Evolutionary conservation across 495 filamentous ascomycete genomes (phyloP).

Genomic region (Talaromyces adpressus): DNA sequence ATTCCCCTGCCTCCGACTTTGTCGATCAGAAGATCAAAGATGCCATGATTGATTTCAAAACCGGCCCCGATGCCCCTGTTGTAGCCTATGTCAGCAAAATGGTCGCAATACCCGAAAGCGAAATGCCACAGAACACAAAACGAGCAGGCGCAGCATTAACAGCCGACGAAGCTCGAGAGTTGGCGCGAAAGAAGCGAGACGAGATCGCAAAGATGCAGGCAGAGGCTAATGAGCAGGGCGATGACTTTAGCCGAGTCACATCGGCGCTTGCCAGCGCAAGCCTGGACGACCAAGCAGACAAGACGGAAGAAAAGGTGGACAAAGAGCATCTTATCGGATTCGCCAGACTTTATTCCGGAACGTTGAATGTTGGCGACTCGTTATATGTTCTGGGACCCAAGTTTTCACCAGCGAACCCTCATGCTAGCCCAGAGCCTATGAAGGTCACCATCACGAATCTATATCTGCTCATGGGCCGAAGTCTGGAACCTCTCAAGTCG

Average conservation of each 20-base stretch:
- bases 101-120: slow-evolving; percentile 88
- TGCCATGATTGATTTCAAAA: slow-evolving; percentile 77
- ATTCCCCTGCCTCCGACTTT: slow-evolving; percentile 69
- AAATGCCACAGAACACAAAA: slow-evolving; percentile 73
- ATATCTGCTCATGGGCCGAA: slow-evolving; percentile 93
- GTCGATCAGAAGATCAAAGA: slow-evolving; percentile 61
- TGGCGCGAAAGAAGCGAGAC: slow-evolving; percentile 80
- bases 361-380: slow-evolving; percentile 78
- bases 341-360: slow-evolving; percentile 87
- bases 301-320: slow-evolving; percentile 49
- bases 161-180: slow-evolving; percentile 81
- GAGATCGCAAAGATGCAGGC: slow-evolving; percentile 73
- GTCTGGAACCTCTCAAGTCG: slow-evolving; percentile 72
- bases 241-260: slow-evolving; percentile 39
- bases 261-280: slow-evolving; percentile 45
- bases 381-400: slow-evolving; percentile 90
- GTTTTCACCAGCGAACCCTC: slow-evolving; percentile 74
- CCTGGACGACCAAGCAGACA: slow-evolving; percentile 40
- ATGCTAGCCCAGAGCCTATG: slow-evolving; percentile 66
- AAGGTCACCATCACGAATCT: slow-evolving; percentile 81
- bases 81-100: slow-evolving; percentile 98
- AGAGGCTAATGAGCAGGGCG: slow-evolving; percentile 35
- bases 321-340: slow-evolving; percentile 91
- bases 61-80: slow-evolving; percentile 60
- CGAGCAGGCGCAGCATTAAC: slow-evolving; percentile 57